Percentiles rank a stretch among this genome's conserved stretches.
phyloP scores from a whole-genome alignment of 441 rosid species.

The Cnidoscolus chayamansa region DNA sequence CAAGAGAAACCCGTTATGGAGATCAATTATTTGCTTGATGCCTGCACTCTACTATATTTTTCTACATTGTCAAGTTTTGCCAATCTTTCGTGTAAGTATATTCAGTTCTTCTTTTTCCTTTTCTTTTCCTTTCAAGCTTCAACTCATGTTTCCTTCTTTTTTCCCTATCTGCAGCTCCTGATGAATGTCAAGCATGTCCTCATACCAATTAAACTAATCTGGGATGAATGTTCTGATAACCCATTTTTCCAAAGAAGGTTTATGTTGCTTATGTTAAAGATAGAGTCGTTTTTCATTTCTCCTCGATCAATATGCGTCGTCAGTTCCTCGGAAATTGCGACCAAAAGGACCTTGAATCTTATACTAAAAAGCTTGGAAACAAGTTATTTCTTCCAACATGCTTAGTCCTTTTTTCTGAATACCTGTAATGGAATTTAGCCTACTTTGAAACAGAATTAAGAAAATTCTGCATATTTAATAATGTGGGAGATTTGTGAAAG shows the following conservation, averaged over 20 bases:
- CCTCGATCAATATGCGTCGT: neutral
- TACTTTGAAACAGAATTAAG: neutral
- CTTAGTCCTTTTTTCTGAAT: neutral
- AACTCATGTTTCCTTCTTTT: neutral
- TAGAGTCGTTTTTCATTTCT: neutral
- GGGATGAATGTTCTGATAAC: neutral
- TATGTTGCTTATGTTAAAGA: neutral
- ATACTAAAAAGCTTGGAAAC: neutral
- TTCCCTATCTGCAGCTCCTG: neutral
- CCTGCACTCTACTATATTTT: neutral
- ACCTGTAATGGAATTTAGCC: neutral
- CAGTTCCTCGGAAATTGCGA: conserved; percentile 6
- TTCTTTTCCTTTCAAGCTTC: neutral
- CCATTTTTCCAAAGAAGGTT: neutral
- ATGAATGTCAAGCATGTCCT: neutral
- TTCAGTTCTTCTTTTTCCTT: neutral
- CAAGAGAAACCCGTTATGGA: neutral
- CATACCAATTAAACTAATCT: neutral
- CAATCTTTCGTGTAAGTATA: neutral
- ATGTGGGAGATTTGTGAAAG: neutral
- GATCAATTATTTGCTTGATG: neutral
- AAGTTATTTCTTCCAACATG: neutral
- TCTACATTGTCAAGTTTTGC: too few species aligned
- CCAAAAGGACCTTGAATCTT: neutral
- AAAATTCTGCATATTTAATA: neutral